Conservation (phyloP, 345 rosid species). For the Populus tremula region DNA sequence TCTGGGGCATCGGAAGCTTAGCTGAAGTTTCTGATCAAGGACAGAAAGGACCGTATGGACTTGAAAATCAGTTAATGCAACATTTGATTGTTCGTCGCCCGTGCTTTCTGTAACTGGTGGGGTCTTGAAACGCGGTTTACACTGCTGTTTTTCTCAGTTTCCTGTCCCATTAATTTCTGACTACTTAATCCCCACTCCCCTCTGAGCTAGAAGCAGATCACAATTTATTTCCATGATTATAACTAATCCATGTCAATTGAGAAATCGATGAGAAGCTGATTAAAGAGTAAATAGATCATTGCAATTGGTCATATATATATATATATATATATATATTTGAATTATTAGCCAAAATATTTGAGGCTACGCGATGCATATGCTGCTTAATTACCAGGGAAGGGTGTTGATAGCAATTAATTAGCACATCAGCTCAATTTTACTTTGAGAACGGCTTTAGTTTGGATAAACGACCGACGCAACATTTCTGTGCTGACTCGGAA, state of each 20-base stretch:
- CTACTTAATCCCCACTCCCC: neutral
- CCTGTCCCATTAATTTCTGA: too few species aligned
- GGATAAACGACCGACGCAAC: neutral
- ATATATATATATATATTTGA: neutral
- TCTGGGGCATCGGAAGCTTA: conserved; percentile 13
- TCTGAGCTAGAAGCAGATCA: neutral
- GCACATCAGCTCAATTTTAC: neutral
- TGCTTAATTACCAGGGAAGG: neutral
- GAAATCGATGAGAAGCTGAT: neutral
- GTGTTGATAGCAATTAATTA: too few species aligned
- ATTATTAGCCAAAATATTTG: neutral
- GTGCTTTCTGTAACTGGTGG: neutral
- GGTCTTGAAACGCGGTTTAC: conserved; percentile 16
- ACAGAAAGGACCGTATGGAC: conserved; percentile 11
- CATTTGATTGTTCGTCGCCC: neutral
- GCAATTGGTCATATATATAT: neutral
- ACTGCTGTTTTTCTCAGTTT: neutral
- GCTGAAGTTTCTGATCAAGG: conserved; percentile 10
- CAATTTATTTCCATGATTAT: neutral
- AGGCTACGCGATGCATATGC: neutral
- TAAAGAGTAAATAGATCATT: neutral
- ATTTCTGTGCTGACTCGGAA: neutral
- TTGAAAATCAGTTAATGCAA: conserved; percentile 1
- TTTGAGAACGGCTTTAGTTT: too few species aligned
- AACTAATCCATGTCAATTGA: neutral